Percentiles rank a stretch among this genome's conserved stretches.
Conservation (phyloP, 2,329 filamentous ascomycete species). For the Tolypocladium tropicale region DNA sequence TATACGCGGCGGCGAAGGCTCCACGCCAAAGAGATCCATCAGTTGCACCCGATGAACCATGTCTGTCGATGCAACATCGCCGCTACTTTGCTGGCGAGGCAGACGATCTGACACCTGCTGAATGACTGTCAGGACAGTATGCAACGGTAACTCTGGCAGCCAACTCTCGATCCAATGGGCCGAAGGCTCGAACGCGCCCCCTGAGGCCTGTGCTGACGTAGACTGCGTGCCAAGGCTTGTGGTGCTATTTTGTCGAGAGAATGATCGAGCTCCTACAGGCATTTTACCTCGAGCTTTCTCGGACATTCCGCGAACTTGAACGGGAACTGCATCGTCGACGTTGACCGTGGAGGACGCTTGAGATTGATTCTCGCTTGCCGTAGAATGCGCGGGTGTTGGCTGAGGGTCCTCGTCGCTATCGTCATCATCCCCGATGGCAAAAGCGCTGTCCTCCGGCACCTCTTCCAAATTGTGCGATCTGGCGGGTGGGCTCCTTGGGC, state of each 20-base stretch:
- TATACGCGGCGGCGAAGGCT: conserved; percentile 63
- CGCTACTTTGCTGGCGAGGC: conserved; percentile 35
- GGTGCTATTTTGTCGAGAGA: conserved; percentile 84
- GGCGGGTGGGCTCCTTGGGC: conserved; percentile 48
- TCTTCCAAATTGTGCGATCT: conserved; percentile 19
- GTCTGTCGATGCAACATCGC: conserved; percentile 32
- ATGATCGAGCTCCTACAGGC: conserved; percentile 71
- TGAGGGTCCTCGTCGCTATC: conserved; percentile 40
- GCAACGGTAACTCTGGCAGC: conserved; percentile 83
- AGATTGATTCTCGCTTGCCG: conserved; percentile 51
- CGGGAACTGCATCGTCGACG: conserved; percentile 68
- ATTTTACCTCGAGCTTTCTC: conserved; percentile 96
- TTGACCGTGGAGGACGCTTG: conserved; percentile 58
- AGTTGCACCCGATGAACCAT: conserved; percentile 45
- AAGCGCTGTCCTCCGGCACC: conserved; percentile 58
- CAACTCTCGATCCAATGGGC: conserved; percentile 83
- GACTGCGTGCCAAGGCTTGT: conserved; percentile 65
- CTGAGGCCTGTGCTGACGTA: conserved; percentile 42
- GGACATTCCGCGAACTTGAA: conserved; percentile 84
- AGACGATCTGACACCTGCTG: conserved; percentile 51
- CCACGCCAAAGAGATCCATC: conserved; percentile 59
- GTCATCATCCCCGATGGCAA: conserved; percentile 83
- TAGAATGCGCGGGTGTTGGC: conserved; percentile 51
- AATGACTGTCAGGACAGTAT: conserved; percentile 73
- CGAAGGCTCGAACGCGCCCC: conserved; percentile 65